phyloP scores from a whole-genome alignment of 2,329 filamentous ascomycete species.

The Arthrobotrys sphaeroides region DNA sequence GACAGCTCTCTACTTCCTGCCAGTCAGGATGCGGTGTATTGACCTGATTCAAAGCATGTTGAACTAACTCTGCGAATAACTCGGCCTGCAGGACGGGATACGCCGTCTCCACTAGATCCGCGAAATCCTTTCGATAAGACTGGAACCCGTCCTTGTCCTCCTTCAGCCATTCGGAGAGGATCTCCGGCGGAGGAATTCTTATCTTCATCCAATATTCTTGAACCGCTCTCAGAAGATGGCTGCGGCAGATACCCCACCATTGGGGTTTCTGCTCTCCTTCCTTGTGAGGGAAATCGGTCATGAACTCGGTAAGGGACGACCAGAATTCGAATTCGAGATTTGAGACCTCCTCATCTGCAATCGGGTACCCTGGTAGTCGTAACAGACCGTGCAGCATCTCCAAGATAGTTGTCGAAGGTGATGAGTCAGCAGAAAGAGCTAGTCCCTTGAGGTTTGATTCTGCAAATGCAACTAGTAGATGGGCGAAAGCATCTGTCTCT shows the following conservation, averaged over 20 bases:
- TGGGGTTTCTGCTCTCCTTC: slow-evolving; percentile 63
- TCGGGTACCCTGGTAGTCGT: slow-evolving; percentile 72
- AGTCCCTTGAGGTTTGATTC: slow-evolving; percentile 72
- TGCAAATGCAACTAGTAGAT: slow-evolving; percentile 74
- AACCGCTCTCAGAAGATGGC: slow-evolving; percentile 71
- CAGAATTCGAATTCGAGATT: slow-evolving; percentile 81
- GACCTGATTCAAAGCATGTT: slow-evolving; percentile 61
- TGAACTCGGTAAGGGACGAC: slow-evolving; percentile 77
- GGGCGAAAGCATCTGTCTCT: slow-evolving; percentile 72
- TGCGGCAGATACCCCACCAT: slow-evolving; percentile 71
- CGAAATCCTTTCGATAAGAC: slow-evolving; percentile 80
- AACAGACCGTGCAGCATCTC: slow-evolving; percentile 72
- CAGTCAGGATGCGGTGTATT: slow-evolving; percentile 61
- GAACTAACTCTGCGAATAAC: slow-evolving; percentile 64
- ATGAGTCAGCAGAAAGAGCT: slow-evolving; percentile 66
- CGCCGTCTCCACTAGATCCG: slow-evolving; percentile 77
- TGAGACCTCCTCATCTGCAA: slow-evolving; percentile 78
- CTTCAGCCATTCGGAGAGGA: slow-evolving; percentile 74
- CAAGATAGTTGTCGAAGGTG: slow-evolving; percentile 67
- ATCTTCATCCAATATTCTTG: slow-evolving; percentile 75
- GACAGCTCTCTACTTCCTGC: slow-evolving; percentile 65
- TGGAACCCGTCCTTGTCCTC: slow-evolving; percentile 74
- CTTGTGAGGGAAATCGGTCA: slow-evolving; percentile 69
- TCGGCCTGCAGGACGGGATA: slow-evolving; percentile 68
- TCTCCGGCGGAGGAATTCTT: slow-evolving; percentile 70